Percentiles rank a stretch among this genome's conserved stretches.
Conservation (phyloP, 331 rosid species). For the Quercus phellos region DNA sequence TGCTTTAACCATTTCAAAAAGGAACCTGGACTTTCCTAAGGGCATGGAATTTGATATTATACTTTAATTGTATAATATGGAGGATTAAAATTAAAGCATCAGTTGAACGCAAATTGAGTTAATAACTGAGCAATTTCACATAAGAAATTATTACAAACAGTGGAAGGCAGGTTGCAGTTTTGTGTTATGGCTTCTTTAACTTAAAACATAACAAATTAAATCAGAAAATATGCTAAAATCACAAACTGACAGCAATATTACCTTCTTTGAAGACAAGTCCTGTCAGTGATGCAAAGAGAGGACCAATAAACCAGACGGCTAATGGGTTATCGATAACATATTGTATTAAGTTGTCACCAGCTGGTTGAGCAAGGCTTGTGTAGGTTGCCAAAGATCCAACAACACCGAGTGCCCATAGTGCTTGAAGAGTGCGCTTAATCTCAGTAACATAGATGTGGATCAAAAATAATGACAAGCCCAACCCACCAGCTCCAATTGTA, state of each 20-base stretch:
- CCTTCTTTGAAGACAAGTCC: conserved; percentile 97
- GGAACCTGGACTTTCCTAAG: background rate
- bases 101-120: background rate
- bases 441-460: conserved; percentile 77
- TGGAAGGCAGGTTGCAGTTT: background rate
- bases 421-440: conserved; percentile 83
- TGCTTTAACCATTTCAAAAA: background rate
- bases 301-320: conserved; percentile 83
- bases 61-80: background rate
- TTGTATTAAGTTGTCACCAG: conserved; percentile 48
- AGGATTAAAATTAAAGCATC: background rate
- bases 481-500: conserved; percentile 61
- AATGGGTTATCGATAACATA: conserved; percentile 56
- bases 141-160: background rate
- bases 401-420: conserved; percentile 75
- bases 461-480: conserved; percentile 70
- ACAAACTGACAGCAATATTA: conserved; percentile 14
- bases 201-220: background rate
- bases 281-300: conserved; percentile 79
- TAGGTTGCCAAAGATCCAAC: conserved; percentile 60
- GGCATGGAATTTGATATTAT: background rate
- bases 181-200: background rate
- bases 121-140: background rate
- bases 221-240: background rate
- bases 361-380: conserved; percentile 55